Evolutionary conservation across 2,329 filamentous ascomycete genomes (phyloP), one percentile per base, ranked within the genome.

Genomic region (Venturia asperata): DNA sequence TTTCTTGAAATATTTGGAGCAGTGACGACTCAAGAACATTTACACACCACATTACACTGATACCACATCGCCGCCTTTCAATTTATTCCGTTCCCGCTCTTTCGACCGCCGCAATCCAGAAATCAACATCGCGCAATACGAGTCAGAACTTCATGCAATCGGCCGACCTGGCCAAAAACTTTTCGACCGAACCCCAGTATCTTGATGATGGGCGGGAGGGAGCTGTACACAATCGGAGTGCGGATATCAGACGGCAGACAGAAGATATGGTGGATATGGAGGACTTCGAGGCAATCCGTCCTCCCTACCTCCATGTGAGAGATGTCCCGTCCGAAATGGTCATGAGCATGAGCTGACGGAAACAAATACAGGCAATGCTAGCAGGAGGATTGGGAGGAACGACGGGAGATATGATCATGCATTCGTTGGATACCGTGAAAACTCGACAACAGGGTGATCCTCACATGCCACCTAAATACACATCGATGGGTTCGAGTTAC

Each of bases 401-500:
- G 19, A 95, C 89, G 65, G 94, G 95, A 66, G 94, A 99, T 77
- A 89, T 99, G 84, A 81, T 99, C 70, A 99, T 99, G 94, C 94
- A 99, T 79, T 97, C 93, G 58, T 84, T 99, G 73, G 94, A 99
- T 77, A 99, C 94, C 0, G 94, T 99, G 72, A 99, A 99, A 79
- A 99, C 94, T 60, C 86, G 94, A 70, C 95, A 99, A 76, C 94
- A 99, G 78, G 94, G 93, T 72, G 94, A 97, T 73, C 92, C 93
- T 56, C 89, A 94, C 74, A 84, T 96, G 67, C 94, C 94, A 27
- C 89, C 94, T 1, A 96, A 90, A 78, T 99, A 99, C 78, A 88
- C 89, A 13, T 93, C 91, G 19, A 87, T 97, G 76, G 90, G 89
- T 47, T 90, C 89, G 66, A 94, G 93, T 4, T 99, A 97, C 78